Evolutionary conservation across 768 basidiomycete species (phyloP), one percentile per base, ranked within the genome.

Genomic region (Crepidotus variabilis): DNA sequence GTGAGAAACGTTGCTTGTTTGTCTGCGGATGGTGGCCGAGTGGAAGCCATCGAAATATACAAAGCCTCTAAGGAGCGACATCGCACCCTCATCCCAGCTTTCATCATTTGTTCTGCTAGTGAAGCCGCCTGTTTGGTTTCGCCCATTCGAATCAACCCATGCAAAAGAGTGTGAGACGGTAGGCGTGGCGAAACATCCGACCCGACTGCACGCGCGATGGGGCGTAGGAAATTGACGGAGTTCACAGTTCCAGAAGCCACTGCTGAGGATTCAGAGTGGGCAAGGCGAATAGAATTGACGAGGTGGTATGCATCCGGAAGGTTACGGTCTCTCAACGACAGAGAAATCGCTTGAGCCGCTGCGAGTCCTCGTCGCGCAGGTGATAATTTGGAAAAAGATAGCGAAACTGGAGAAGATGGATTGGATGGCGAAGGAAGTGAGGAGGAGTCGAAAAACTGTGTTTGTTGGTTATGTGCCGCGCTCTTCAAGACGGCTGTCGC

Each of bases 81-180:
- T 11, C 75, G 81, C 14, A 91, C 60, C 14, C 63, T 71, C 11
- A 86, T 76, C 5, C 85, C 83, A 6, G 75, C 70, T 20, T 70
- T 63, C 66, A 90, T 80, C 76, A 90, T 76, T 21, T 72, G 61
- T 2, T 79, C 69, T 0, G 83, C 76, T 5, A 83, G 75, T 24
- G 67, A 64, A 28, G 75, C 73, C 0, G 86, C 88, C 48, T 80
- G 76, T 51, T 74, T 65, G 1, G 71, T 57, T 51, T 78, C 69
- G 2, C 84, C 80, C 6, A 70, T 59, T 50, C 86, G 83, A 20
- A 91, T 64, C 36, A 90, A 74, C 28, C 78, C 76, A 50, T 92
- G 90, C 9, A 92, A 60, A 39, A 92, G 74, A 23, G 76, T 72
- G 61, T 92, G 89, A 0, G 82, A 78, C 16, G 85, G 70, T 2